A percentile compares a stretch with the other conserved stretches of the same genome.
phyloP scores from a whole-genome alignment of 768 basidiomycete genomes.

The Suillus ampliporus region DNA sequence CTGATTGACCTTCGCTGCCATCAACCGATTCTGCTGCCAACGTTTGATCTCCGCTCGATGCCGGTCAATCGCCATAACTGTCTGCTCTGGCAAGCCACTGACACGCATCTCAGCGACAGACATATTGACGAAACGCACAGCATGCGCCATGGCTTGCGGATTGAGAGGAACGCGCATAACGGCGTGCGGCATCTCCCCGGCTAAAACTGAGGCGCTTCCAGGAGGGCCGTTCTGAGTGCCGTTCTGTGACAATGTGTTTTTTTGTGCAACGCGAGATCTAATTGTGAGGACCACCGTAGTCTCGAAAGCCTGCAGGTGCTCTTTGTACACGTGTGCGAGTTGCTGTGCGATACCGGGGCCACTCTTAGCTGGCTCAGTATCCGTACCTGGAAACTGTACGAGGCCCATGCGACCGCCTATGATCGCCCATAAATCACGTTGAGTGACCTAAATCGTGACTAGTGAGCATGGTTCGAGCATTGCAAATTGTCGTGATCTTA shows the following conservation, averaged over 20 bases:
- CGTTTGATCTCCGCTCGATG: conserved; percentile 45
- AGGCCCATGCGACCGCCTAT: conserved; percentile 73
- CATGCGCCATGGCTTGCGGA: conserved; percentile 45
- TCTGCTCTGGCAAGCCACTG: conserved; percentile 51
- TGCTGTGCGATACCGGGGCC: conserved; percentile 67
- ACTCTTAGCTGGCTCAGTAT: conserved; percentile 62
- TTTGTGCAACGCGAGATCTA: conserved; percentile 23
- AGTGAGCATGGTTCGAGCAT: conserved; percentile 17
- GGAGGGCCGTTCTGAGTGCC: conserved; percentile 20
- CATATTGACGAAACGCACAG: conserved; percentile 54
- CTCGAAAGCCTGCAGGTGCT: conserved; percentile 64
- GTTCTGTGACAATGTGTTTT: conserved; percentile 22
- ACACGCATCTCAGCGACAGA: conserved; percentile 57
- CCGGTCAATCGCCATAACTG: conserved; percentile 62
- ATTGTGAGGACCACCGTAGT: conserved; percentile 53
- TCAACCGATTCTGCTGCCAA: conserved; percentile 27
- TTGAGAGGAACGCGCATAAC: conserved; percentile 7
- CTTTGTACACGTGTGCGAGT: conserved; percentile 63
- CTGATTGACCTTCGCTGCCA: neutral
- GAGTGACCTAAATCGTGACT: conserved; percentile 48
- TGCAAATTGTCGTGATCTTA: conserved; percentile 33
- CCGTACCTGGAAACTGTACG: conserved; percentile 65
- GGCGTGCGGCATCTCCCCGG: neutral
- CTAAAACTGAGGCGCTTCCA: neutral
- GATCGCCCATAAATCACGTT: conserved; percentile 64